Conservation (phyloP, 306 rosid species). For the Cercis canadensis region DNA sequence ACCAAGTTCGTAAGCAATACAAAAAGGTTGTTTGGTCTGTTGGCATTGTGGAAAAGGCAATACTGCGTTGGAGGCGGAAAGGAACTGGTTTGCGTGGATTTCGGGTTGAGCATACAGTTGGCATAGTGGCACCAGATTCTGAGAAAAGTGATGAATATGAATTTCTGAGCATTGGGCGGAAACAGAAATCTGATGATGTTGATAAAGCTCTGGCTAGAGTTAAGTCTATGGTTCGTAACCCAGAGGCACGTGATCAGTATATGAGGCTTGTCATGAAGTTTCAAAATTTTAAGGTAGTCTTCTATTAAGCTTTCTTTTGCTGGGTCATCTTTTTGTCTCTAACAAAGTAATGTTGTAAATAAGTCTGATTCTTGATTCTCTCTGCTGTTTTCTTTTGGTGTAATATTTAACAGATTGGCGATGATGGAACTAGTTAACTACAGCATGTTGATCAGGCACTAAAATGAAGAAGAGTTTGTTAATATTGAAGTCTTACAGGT, state of each 20-base stretch:
- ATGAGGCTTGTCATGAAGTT: constrained; percentile 61
- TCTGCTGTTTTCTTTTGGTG: constrained; percentile 30
- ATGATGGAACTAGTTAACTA: constrained; percentile 21
- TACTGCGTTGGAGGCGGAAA: constrained; percentile 82
- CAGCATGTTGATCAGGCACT: constrained; percentile 29
- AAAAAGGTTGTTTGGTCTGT: constrained; percentile 76
- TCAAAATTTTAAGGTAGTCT: constrained; percentile 55
- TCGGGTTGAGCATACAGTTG: constrained; percentile 43
- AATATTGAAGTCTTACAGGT: constrained; percentile 17
- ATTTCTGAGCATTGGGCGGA: constrained; percentile 65
- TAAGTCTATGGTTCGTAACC: constrained; percentile 62
- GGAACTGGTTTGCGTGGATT: constrained; percentile 74
- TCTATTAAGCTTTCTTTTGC: constrained; percentile 1
- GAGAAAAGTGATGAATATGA: constrained; percentile 69
- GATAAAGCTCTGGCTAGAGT: constrained; percentile 75
- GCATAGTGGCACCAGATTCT: constrained; percentile 37
- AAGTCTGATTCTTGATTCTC: constrained; percentile 1
- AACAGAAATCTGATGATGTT: constrained; percentile 65
- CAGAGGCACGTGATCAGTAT: constrained; percentile 74
- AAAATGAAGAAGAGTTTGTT: background rate
- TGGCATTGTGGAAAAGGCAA: constrained; percentile 69
- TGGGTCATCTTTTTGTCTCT: background rate
- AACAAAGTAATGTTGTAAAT: background rate
- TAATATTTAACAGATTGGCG: constrained; percentile 37
- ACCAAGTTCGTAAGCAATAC: constrained; percentile 74